Percentiles rank a stretch among this genome's conserved stretches.
Evolutionary conservation across 306 rosid species (phyloP).

Genomic region (Citrullus mucosospermus): DNA sequence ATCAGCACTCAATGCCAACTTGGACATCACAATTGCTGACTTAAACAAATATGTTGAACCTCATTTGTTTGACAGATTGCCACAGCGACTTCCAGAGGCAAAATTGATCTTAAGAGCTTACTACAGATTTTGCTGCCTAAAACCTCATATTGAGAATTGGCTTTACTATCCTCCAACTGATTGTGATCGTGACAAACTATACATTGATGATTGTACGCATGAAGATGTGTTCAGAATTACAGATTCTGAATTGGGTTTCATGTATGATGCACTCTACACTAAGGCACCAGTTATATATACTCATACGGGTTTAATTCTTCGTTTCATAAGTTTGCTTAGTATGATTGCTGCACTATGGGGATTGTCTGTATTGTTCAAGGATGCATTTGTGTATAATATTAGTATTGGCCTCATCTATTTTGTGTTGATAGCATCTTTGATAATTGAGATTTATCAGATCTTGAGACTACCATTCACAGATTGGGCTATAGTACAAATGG

Average conservation of each 20-base stretch:
- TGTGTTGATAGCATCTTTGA: conserved; percentile 30
- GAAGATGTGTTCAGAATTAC: conserved; percentile 36
- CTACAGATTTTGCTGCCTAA: conserved; percentile 39
- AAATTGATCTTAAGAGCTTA: conserved; percentile 45
- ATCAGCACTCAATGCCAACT: conserved; percentile 30
- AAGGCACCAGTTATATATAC: conserved; percentile 45
- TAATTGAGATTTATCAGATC: conserved; percentile 50
- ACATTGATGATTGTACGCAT: conserved; percentile 14
- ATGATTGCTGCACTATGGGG: conserved; percentile 22
- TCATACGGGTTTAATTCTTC: conserved; percentile 32
- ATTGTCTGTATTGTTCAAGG: conserved; percentile 17
- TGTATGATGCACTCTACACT: conserved; percentile 62
- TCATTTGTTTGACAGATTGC: conserved; percentile 26
- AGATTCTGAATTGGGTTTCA: conserved; percentile 49
- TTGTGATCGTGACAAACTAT: conserved; percentile 19
- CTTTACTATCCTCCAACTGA: conserved; percentile 38
- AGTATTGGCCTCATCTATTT: conserved; percentile 22
- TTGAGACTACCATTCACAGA: conserved; percentile 39
- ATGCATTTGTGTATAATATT: conserved; percentile 7
- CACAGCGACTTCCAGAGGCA: conserved; percentile 24
- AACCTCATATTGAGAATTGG: conserved; percentile 50
- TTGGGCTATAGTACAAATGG: conserved; percentile 44
- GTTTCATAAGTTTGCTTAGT: conserved; percentile 27
- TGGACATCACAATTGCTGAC: conserved; percentile 26
- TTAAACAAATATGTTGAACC: not conserved